Conservation (phyloP, 768 basidiomycete genomes). For the Tulasnella sp. region DNA sequence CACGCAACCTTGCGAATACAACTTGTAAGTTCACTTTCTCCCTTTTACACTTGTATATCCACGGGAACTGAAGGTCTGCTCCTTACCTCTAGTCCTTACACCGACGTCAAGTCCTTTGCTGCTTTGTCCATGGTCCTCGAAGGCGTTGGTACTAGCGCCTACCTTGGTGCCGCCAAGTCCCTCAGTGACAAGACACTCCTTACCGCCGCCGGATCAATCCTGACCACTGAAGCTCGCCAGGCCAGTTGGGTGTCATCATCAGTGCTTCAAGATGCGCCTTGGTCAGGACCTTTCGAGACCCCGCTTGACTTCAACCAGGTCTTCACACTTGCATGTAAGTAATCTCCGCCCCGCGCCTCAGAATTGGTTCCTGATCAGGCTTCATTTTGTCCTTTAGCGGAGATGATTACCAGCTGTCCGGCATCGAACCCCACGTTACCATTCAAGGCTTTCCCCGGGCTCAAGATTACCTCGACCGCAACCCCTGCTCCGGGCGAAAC, state of each 20-base stretch:
- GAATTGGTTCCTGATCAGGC: neutral
- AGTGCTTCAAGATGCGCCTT: constrained; percentile 38
- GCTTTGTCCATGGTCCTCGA: constrained; percentile 43
- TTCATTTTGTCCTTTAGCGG: neutral
- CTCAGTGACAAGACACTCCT: constrained; percentile 40
- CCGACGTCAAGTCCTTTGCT: constrained; percentile 39
- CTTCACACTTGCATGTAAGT: constrained; percentile 34
- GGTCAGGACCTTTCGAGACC: constrained; percentile 51
- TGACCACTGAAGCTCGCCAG: constrained; percentile 46
- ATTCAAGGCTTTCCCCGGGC: constrained; percentile 34
- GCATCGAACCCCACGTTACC: constrained; percentile 39
- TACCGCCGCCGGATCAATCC: constrained; percentile 47
- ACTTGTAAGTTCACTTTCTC: constrained; percentile 33
- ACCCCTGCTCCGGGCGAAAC: neutral
- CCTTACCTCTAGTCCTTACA: constrained; percentile 32
- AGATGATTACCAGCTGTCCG: constrained; percentile 33
- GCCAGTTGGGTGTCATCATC: constrained; percentile 48
- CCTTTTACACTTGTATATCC: no score
- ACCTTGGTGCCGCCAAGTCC: constrained; percentile 43
- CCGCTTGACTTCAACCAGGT: constrained; percentile 34
- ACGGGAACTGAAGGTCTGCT: neutral
- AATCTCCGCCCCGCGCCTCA: neutral
- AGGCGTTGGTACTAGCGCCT: constrained; percentile 46
- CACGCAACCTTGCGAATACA: constrained; percentile 48
- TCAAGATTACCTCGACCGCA: constrained; percentile 16